A percentile compares a stretch with the other conserved stretches of the same genome.
These are phyloP conservation scores for Paecilomyces dactylethromorphus DNA, from an alignment of 2,329 filamentous ascomycete species.

Conservation along the genomic window DNA sequence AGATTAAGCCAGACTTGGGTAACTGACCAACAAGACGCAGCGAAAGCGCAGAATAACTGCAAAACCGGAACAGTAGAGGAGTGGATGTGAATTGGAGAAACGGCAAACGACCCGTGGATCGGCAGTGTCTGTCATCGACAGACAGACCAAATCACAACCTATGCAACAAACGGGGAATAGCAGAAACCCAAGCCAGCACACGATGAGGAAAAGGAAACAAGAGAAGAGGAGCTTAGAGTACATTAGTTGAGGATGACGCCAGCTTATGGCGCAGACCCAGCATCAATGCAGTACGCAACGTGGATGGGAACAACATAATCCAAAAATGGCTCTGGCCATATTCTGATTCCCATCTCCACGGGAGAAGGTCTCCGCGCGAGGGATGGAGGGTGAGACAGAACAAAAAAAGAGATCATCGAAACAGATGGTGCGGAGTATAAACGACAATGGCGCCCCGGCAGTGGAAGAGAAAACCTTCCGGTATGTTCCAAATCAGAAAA, in stretches of 20 bases:
- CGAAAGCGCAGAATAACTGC: neutral
- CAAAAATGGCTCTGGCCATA: constrained; percentile 1
- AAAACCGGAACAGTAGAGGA: neutral
- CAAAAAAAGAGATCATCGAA: neutral
- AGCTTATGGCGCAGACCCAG: neutral
- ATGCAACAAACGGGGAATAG: constrained; percentile 1
- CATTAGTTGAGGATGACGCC: neutral
- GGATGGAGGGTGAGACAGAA: neutral
- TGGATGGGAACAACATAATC: neutral
- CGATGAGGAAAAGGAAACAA: neutral
- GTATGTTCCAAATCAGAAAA: constrained; percentile 16
- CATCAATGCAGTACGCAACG: neutral
- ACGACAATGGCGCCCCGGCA: neutral
- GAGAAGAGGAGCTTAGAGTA: constrained; percentile 1
- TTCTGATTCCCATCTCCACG: neutral
- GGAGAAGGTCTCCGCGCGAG: neutral
- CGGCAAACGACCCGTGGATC: no score
- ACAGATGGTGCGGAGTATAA: constrained; percentile 5
- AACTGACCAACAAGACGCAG: neutral
- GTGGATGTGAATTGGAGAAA: neutral
- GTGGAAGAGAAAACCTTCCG: constrained; percentile 10
- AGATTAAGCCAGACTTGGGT: neutral
- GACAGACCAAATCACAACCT: neutral
- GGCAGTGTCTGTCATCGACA: neutral
- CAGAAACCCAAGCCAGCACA: constrained; percentile 1